Conservation (phyloP, 129 eudicot genomes). For the Lonicera japonica region DNA sequence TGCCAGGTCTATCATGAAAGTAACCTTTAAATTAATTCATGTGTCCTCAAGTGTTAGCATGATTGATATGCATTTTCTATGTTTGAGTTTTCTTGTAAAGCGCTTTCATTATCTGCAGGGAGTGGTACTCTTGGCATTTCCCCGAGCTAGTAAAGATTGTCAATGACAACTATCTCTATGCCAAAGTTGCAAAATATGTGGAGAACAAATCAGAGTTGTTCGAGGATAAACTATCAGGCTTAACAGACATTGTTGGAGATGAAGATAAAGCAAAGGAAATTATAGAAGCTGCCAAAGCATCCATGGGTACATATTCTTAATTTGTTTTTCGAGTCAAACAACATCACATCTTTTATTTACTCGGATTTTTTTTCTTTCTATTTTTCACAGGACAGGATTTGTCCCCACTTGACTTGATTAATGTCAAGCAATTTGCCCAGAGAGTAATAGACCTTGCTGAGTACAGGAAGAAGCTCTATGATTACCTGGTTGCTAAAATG, state of each 20-base stretch:
- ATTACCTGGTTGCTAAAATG: slow-evolving; percentile 85
- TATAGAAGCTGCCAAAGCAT: slow-evolving; percentile 91
- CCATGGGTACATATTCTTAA: slow-evolving; percentile 60
- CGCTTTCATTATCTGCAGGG: slow-evolving; percentile 35
- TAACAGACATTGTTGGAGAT: slow-evolving; percentile 76
- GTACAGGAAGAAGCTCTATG: slow-evolving; percentile 85
- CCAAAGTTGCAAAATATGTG: slow-evolving; percentile 66
- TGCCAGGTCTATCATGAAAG: background rate
- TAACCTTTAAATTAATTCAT: background rate
- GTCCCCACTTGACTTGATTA: slow-evolving; percentile 79
- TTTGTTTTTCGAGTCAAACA: background rate
- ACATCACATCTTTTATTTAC: background rate
- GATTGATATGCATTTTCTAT: background rate
- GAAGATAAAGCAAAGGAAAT: slow-evolving; percentile 98
- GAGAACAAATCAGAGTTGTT: slow-evolving; percentile 74
- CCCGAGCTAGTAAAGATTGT: slow-evolving; percentile 94
- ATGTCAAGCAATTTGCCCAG: slow-evolving; percentile 83
- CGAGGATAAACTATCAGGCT: slow-evolving; percentile 56
- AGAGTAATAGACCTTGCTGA: slow-evolving; percentile 89
- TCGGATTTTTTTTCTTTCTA: background rate
- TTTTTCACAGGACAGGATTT: slow-evolving; percentile 70
- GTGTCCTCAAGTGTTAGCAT: background rate
- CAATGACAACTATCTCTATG: slow-evolving; percentile 89
- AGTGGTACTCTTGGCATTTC: slow-evolving; percentile 98
- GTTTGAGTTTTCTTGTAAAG: background rate